These are phyloP conservation scores for Kingdonia uniflora DNA, from an alignment of 164 flowering plant genomes.

Conservation along the genomic window DNA sequence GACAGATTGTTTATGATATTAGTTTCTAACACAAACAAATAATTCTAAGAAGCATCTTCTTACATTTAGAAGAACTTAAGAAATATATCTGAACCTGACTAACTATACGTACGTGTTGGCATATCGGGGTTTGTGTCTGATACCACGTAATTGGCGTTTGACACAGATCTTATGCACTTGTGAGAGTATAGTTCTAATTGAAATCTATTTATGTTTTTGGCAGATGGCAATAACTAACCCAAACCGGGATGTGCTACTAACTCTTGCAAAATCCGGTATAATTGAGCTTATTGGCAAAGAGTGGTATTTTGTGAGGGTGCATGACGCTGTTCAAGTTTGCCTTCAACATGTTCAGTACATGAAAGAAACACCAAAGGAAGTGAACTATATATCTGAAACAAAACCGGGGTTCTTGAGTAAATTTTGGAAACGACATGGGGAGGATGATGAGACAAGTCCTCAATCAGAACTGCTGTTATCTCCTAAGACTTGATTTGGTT, in stretches of 20 bases:
- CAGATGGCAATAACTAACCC: slow-evolving; percentile 91
- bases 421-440: slow-evolving; percentile 4
- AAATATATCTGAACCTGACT: too few species aligned
- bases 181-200: too few species aligned
- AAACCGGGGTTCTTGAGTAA: slow-evolving; percentile 24
- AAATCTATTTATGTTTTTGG: slow-evolving; percentile 8
- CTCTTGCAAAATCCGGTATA: slow-evolving; percentile 55
- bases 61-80: too few species aligned
- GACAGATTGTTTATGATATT: too few species aligned
- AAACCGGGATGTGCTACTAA: slow-evolving; percentile 65
- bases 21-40: too few species aligned
- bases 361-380: slow-evolving; percentile 18
- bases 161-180: too few species aligned
- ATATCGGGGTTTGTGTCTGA: too few species aligned
- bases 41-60: too few species aligned
- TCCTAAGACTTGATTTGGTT: too few species aligned
- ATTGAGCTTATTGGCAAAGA: slow-evolving; percentile 86
- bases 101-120: too few species aligned
- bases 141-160: too few species aligned
- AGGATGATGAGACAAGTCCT: slow-evolving; percentile 7
- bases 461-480: slow-evolving; percentile 7
- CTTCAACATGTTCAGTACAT: slow-evolving; percentile 64
- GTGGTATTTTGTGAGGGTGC: slow-evolving; percentile 94
- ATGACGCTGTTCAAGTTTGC: slow-evolving; percentile 97
- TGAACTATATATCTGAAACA: slow-evolving; percentile 5